phyloP scores from a whole-genome alignment of 2,329 filamentous ascomycete genomes.

The Alternaria hordeiaustralica region DNA sequence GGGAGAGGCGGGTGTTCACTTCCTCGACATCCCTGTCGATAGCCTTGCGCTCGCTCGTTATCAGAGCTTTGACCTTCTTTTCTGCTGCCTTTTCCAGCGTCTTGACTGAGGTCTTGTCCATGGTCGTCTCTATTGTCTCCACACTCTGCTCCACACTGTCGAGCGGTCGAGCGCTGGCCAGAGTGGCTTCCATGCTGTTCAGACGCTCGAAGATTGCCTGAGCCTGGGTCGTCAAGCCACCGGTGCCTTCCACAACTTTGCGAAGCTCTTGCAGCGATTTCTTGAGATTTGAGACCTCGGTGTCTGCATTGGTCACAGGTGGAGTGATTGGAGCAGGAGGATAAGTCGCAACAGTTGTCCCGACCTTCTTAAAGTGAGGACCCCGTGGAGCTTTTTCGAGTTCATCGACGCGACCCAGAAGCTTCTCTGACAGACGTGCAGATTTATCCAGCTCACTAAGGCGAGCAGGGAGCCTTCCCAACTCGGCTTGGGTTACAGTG shows the following conservation, averaged over 20 bases:
- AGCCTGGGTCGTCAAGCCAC: not conserved
- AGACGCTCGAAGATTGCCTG: not conserved
- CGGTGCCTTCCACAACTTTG: not conserved
- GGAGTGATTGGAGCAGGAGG: not conserved
- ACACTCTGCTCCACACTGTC: not conserved
- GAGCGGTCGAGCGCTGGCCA: not conserved
- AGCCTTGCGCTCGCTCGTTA: not conserved
- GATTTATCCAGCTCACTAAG: not conserved
- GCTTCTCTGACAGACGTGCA: not conserved
- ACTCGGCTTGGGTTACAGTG: not conserved
- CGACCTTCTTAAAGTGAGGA: not conserved
- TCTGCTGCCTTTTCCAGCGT: not conserved
- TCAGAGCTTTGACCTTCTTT: not conserved
- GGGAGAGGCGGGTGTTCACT: not conserved
- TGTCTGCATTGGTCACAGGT: not conserved
- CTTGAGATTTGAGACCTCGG: not conserved
- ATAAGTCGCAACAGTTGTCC: not conserved
- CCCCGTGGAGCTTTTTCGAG: not conserved
- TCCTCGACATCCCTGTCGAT: not conserved
- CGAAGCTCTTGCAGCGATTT: not conserved
- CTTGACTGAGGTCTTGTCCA: not conserved
- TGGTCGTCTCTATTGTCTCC: not conserved
- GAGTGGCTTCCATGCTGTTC: not conserved
- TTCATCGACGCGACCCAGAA: not conserved
- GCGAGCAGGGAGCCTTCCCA: not conserved